These are phyloP conservation scores for Phytopythium mirpurense DNA, from an alignment of 352 stramenopile genomes.

Conservation along the genomic window DNA sequence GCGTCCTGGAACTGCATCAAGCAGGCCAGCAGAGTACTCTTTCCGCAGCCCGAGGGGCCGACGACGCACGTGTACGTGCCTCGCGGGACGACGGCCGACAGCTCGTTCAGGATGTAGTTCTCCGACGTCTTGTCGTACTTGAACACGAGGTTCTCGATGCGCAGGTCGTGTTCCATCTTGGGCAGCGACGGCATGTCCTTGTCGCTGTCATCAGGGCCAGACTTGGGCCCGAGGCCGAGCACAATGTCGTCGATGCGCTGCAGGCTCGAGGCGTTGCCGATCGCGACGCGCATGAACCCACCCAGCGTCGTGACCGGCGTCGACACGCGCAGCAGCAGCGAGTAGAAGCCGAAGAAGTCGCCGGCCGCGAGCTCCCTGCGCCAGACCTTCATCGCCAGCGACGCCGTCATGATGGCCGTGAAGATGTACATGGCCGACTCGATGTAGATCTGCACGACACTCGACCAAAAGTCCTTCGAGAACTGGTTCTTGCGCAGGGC, in stretches of 20 bases:
- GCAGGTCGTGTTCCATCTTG: constrained; percentile 82
- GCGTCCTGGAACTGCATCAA: constrained; percentile 88
- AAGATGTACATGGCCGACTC: constrained; percentile 90
- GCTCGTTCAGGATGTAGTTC: constrained; percentile 78
- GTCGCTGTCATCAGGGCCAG: constrained; percentile 38
- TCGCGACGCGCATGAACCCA: constrained; percentile 87
- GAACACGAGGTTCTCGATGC: constrained; percentile 77
- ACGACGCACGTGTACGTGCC: constrained; percentile 85
- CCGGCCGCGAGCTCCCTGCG: constrained; percentile 58
- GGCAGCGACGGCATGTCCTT: constrained; percentile 66
- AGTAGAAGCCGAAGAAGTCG: constrained; percentile 85
- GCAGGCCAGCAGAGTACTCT: constrained; percentile 83
- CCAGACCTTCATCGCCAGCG: constrained; percentile 83
- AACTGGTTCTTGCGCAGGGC: constrained; percentile 80
- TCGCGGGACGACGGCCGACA: constrained; percentile 61
- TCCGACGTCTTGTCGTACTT: constrained; percentile 85
- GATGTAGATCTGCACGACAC: constrained; percentile 89
- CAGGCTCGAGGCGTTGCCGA: constrained; percentile 81
- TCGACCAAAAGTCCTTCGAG: constrained; percentile 87
- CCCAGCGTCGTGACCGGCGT: constrained; percentile 78
- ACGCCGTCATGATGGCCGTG: constrained; percentile 81
- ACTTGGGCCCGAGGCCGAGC: constrained; percentile 38
- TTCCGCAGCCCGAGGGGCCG: constrained; percentile 79
- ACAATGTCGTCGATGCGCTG: constrained; percentile 87
- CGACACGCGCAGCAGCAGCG: constrained; percentile 70